Evolutionary conservation across 2,329 filamentous ascomycete genomes (phyloP).

Genomic region (Apiospora kogelbergensis): DNA sequence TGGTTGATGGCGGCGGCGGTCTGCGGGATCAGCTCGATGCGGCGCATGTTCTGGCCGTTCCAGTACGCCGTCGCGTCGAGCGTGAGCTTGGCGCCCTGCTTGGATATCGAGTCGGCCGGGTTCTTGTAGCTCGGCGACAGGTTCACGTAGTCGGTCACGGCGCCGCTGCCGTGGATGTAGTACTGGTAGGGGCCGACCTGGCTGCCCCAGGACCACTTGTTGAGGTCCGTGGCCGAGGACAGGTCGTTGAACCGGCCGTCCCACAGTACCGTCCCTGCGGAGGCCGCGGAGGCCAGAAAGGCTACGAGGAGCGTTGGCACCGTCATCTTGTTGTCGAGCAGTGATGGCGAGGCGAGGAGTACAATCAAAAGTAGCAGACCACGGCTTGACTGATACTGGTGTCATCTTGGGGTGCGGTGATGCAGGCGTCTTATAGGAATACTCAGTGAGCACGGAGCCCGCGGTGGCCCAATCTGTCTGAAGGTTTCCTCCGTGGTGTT

Average conservation of each 20-base stretch:
- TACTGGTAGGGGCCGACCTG: constrained; percentile 68
- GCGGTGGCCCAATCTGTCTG: too few species aligned
- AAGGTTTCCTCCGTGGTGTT: not conserved
- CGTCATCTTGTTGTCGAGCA: too few species aligned
- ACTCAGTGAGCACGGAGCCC: too few species aligned
- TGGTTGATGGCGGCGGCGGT: constrained; percentile 62
- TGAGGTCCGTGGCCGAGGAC: constrained; percentile 47
- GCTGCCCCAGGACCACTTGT: constrained; percentile 61
- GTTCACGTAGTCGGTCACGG: constrained; percentile 59
- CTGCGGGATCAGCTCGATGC: constrained; percentile 73
- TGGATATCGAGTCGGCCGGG: constrained; percentile 59
- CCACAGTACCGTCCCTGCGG: constrained; percentile 52
- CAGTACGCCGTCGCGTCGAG: constrained; percentile 65
- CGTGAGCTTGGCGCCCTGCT: constrained; percentile 67
- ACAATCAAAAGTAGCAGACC: too few species aligned
- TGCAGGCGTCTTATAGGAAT: too few species aligned
- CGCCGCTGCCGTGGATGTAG: constrained; percentile 66
- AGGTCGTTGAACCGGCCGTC: constrained; percentile 59
- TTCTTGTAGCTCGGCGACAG: constrained; percentile 62
- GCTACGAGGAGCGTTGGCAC: too few species aligned
- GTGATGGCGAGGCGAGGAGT: too few species aligned
- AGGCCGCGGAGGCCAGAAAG: too few species aligned
- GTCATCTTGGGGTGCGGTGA: too few species aligned
- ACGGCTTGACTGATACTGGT: too few species aligned
- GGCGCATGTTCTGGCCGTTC: constrained; percentile 72